Percentiles rank a stretch among this genome's conserved stretches.
Evolutionary conservation across 164 flowering plant genomes (phyloP).

Genomic region (Annona squamosa): DNA sequence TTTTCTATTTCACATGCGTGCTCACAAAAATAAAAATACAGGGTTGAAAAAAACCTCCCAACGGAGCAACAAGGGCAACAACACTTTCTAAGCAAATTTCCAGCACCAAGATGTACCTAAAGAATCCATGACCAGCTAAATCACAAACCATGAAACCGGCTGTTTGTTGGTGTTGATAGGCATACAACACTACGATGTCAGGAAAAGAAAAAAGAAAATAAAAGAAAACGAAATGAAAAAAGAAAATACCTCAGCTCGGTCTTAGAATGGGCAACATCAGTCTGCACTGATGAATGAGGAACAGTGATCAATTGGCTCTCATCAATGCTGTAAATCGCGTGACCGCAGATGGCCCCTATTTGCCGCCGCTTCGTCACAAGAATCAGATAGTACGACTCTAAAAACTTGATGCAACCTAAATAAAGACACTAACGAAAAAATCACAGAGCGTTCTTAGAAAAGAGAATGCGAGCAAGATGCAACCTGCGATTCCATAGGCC

Average conservation of each 20-base stretch:
- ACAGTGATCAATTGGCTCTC: slow-evolving; percentile 83
- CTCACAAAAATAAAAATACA: too few relatives aligned
- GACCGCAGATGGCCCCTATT: slow-evolving; percentile 92
- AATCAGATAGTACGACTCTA: slow-evolving; percentile 92
- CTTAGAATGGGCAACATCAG: slow-evolving; percentile 88
- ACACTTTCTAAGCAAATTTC: too few relatives aligned
- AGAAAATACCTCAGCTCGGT: slow-evolving; percentile 68
- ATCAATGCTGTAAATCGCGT: slow-evolving; percentile 86
- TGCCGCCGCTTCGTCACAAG: slow-evolving; percentile 85
- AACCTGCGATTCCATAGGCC: slow-evolving; percentile 90
- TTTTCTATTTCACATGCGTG: too few relatives aligned
- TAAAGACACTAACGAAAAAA: background rate
- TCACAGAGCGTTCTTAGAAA: background rate
- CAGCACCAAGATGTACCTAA: too few relatives aligned
- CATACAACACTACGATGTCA: too few relatives aligned
- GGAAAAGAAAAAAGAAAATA: background rate
- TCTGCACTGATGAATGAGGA: slow-evolving; percentile 83
- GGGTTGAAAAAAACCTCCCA: too few relatives aligned
- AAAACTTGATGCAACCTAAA: slow-evolving; percentile 84
- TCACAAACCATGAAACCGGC: too few relatives aligned
- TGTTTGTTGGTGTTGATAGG: too few relatives aligned
- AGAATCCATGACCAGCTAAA: too few relatives aligned
- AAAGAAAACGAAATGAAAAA: background rate
- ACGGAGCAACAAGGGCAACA: too few relatives aligned
- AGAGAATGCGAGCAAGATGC: background rate